A percentile compares a stretch with the other conserved stretches of the same genome.
These are phyloP conservation scores for Podospora anserina DNA, from an alignment of 495 filamentous ascomycete genomes.

Conservation along the genomic window DNA sequence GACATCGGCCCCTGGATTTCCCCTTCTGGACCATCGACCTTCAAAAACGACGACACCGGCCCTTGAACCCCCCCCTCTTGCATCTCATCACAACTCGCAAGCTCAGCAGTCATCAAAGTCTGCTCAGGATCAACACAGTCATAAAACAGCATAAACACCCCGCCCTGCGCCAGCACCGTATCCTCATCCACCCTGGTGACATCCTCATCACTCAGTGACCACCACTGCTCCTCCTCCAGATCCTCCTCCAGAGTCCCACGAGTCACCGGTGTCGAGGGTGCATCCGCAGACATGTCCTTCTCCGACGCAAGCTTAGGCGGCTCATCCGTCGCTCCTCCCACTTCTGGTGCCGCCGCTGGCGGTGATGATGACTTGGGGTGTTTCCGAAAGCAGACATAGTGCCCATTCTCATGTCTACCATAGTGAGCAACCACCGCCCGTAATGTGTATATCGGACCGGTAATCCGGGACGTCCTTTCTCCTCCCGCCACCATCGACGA, in stretches of 20 bases:
- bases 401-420: conserved; percentile 89
- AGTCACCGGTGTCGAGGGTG: neutral
- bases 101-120: conserved; percentile 21
- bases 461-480: conserved; percentile 38
- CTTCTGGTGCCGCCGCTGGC: neutral
- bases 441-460: conserved; percentile 68
- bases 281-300: neutral
- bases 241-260: conserved; percentile 14
- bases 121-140: conserved; percentile 57
- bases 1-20: neutral
- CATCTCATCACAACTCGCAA: neutral
- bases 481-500: conserved; percentile 63
- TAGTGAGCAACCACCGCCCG: conserved; percentile 85
- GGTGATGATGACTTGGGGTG: conserved; percentile 41
- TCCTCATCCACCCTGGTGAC: conserved; percentile 71
- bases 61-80: neutral
- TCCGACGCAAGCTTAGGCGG: neutral
- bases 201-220: conserved; percentile 80
- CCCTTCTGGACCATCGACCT: neutral
- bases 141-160: conserved; percentile 97
- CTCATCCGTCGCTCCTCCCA: neutral
- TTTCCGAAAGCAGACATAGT: conserved; percentile 87
- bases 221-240: conserved; percentile 55
- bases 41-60: neutral
- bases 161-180: conserved; percentile 71